A percentile compares a stretch with the other conserved stretches of the same genome.
Evolutionary conservation across 108 stramenopile species (phyloP).

Genomic region (Schizochytrium sp.): DNA sequence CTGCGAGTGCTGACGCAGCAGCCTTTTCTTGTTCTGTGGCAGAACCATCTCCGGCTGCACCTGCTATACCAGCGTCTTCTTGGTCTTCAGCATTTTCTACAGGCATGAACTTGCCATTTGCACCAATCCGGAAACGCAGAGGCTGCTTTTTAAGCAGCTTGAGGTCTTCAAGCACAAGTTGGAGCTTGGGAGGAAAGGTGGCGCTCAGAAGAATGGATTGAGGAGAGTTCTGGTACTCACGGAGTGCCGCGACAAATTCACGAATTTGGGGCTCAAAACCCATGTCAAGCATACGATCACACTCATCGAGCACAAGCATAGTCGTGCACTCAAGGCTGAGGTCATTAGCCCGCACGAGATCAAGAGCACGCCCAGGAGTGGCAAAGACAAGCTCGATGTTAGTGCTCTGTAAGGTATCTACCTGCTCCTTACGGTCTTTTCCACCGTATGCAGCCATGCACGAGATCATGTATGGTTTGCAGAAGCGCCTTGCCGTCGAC

Average conservation of each 20-base stretch:
- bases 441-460: constrained; percentile 96
- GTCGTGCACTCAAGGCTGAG: constrained; percentile 83
- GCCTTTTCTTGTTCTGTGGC: not conserved
- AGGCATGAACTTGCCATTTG: not conserved
- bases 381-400: constrained; percentile 92
- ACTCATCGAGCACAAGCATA: constrained; percentile 95
- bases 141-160: not conserved
- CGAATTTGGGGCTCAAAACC: constrained; percentile 99
- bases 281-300: constrained; percentile 93
- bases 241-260: constrained; percentile 82
- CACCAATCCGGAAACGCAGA: not conserved
- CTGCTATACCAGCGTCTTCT: not conserved
- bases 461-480: constrained; percentile 92
- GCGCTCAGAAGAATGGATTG: constrained; percentile 97
- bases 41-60: not conserved
- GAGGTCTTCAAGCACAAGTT: constrained; percentile 82
- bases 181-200: constrained; percentile 98
- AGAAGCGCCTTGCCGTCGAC: constrained; percentile 93
- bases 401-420: constrained; percentile 81
- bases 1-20: not conserved
- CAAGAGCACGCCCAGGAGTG: constrained; percentile 93
- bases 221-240: constrained; percentile 77
- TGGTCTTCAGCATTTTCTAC: not conserved
- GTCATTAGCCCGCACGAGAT: constrained; percentile 90
- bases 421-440: constrained; percentile 88